Base-by-base conservation (phyloP, 2,329 filamentous ascomycete species). In the Mycosphaerella sp. region DNA sequence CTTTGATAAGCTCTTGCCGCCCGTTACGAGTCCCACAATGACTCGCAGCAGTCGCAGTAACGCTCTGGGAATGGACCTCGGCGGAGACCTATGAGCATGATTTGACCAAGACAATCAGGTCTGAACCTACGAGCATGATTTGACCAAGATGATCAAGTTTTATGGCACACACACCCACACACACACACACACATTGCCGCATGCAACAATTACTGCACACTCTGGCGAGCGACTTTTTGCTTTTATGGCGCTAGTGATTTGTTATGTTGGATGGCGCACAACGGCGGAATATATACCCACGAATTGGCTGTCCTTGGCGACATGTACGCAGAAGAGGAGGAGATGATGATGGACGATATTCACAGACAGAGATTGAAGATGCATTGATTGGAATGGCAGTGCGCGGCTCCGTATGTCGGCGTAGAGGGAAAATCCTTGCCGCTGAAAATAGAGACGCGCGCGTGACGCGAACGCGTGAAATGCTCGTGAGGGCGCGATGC, bases 1-100 rank as follows among this genome's bases (percentile, higher is more conserved):
- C 49, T 94, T 95, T 70, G 89, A 95, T 64, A 81, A 82, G 48
- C 75, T 86, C n/a, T 68, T 78, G 49, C 79, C 80, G 30, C 80
- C 80, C 0, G 73, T 71, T 32, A 76, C 71, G 43, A 69, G 66
- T 42, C 67, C 70, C n/a, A 62, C 58, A 45, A 69, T 66, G 42
- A 61, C 56, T 32, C 64, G 64, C 41, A 65, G 62, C 30, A 64
- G 61, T 13, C 78, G 75, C 60, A 73, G 70, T 56, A 72, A 68
- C 12, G 79, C 79, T 6, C 68, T 83, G n/a, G 77, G 80, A 30
- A 77, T 86, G 73, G 81, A 85, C 60, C 73, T 86, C 12, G 83
- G 83, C 16, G 82, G 81, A 45, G 81, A 84, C 64, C 72, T 86
- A 21, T 30, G 52, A 45, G 43, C 37, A 36, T 50, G 43, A 35